A percentile compares a stretch with the other conserved stretches of the same genome.
Conservation (phyloP, 306 rosid genomes). For the Parietaria judaica region DNA sequence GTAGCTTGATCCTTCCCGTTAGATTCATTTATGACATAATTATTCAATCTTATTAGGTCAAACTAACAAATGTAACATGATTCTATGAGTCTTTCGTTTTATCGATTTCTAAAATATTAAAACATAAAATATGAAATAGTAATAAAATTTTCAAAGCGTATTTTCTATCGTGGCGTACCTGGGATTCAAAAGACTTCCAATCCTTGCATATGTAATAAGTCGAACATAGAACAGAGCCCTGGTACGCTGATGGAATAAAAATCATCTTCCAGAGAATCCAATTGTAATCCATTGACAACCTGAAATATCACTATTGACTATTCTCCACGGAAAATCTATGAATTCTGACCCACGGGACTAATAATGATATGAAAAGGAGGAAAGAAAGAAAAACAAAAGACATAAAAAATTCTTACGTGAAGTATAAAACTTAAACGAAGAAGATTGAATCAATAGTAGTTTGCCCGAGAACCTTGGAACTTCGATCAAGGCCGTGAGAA, state of each 20-base stretch:
- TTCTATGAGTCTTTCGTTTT: too few species aligned
- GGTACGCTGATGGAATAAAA: too few species aligned
- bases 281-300: slow-evolving; percentile 5
- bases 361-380: not conserved
- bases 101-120: too few species aligned
- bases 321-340: slow-evolving; percentile 1
- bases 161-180: too few species aligned
- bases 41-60: too few species aligned
- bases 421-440: slow-evolving; percentile 49
- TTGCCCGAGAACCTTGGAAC: slow-evolving; percentile 92
- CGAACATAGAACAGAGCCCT: not conserved
- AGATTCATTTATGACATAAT: too few species aligned
- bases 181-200: too few species aligned
- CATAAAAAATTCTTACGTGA: slow-evolving; percentile 16
- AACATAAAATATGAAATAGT: too few species aligned
- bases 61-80: too few species aligned
- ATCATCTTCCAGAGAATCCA: not conserved
- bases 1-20: too few species aligned
- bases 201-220: too few species aligned
- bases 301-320: not conserved
- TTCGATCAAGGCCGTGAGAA: slow-evolving; percentile 94
- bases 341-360: not conserved
- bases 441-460: slow-evolving; percentile 84
- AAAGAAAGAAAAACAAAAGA: slow-evolving; percentile 13
- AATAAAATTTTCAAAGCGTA: too few species aligned